phyloP scores from a whole-genome alignment of 169 alveolate genomes.

The Plasmodium knowlesi region DNA sequence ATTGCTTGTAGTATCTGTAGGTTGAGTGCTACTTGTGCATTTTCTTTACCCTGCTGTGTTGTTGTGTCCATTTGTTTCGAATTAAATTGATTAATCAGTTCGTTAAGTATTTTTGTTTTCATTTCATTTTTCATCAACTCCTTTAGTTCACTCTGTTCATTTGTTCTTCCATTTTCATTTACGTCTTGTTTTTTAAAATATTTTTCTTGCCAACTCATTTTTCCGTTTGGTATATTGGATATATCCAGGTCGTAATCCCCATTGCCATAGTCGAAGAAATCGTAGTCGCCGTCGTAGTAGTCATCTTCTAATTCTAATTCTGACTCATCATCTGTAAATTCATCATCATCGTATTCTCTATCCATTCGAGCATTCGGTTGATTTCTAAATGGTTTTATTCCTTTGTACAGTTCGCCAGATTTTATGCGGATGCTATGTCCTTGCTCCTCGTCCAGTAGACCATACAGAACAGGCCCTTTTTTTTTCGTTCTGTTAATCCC shows the following conservation, averaged over 20 bases:
- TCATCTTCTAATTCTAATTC: neutral
- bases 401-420: neutral
- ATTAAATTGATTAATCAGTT: neutral
- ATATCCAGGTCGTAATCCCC: neutral
- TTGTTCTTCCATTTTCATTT: neutral
- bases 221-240: neutral
- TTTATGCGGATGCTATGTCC: neutral
- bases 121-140: neutral
- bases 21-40: neutral
- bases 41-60: neutral
- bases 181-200: no score
- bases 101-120: neutral
- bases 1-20: neutral
- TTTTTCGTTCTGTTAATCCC: neutral
- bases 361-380: neutral
- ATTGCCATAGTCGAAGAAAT: neutral
- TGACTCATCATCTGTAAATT: neutral
- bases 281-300: neutral
- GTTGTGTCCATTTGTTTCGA: neutral
- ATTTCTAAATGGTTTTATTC: neutral
- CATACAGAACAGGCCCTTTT: neutral
- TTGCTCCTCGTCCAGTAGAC: neutral
- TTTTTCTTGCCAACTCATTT: neutral
- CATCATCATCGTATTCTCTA: neutral
- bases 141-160: neutral